Percentiles rank a stretch among this genome's conserved stretches.
These are phyloP conservation scores for Vigna reflexopilosa DNA, from an alignment of 306 rosid genomes.

Conservation along the genomic window DNA sequence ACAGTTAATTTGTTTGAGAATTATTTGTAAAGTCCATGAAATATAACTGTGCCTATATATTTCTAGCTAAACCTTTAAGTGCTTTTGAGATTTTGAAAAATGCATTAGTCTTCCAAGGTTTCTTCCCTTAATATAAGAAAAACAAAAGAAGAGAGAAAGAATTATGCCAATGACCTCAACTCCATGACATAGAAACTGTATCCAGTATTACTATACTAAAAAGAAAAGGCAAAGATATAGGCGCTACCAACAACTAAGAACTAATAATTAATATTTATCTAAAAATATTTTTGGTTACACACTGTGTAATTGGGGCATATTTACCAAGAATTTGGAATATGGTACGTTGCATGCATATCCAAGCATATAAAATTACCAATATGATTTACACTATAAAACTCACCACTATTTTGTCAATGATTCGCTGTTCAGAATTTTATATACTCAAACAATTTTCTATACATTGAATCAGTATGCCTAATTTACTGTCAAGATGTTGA, in stretches of 20 bases:
- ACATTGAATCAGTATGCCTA: constrained; percentile 4
- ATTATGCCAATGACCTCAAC: not conserved
- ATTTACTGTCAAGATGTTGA: not conserved
- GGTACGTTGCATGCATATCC: not conserved
- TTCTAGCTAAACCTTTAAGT: constrained; percentile 26
- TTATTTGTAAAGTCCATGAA: constrained; percentile 23
- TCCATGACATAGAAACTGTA: not conserved
- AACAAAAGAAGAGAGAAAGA: not conserved
- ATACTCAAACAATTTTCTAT: not conserved
- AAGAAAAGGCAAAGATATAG: constrained; percentile 13
- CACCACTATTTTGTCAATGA: not conserved
- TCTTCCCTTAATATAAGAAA: not conserved
- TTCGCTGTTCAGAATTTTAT: constrained; percentile 12
- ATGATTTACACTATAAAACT: not conserved
- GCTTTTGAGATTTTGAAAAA: constrained; percentile 37
- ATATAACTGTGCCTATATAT: not conserved
- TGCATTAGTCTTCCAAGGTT: not conserved
- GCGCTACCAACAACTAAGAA: constrained; percentile 29
- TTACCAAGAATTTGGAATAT: not conserved
- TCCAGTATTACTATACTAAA: not conserved
- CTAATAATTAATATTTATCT: constrained; percentile 22
- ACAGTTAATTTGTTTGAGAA: constrained; percentile 9
- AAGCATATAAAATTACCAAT: constrained; percentile 2
- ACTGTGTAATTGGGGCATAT: constrained; percentile 4
- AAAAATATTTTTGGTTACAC: constrained; percentile 17